A percentile compares a stretch with the other conserved stretches of the same genome.
phyloP scores from a whole-genome alignment of 768 basidiomycete species.

The Fibroporia radiculosa region DNA sequence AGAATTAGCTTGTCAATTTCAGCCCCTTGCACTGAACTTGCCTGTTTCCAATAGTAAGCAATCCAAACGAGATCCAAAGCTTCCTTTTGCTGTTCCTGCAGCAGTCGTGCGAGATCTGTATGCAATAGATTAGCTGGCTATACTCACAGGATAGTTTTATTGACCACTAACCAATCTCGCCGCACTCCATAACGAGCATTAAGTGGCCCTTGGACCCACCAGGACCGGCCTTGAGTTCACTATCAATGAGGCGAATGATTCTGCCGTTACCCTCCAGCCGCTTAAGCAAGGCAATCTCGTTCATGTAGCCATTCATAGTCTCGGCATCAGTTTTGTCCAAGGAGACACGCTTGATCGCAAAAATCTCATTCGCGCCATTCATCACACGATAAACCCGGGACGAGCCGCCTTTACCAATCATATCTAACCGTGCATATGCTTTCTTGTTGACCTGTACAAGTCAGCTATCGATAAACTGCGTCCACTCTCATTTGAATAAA shows the following conservation, averaged over 20 bases:
- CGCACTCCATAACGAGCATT: conserved; percentile 93
- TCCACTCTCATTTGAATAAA: background rate
- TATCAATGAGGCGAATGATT: conserved; percentile 88
- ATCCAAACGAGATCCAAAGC: conserved; percentile 90
- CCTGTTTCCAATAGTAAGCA: conserved; percentile 96
- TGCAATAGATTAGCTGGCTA: background rate
- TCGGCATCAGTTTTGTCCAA: conserved; percentile 86
- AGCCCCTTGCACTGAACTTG: conserved; percentile 34
- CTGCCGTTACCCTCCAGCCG: conserved; percentile 90
- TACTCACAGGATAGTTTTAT: background rate
- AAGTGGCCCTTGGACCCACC: conserved; percentile 68
- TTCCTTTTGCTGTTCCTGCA: conserved; percentile 80
- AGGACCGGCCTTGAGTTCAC: conserved; percentile 71
- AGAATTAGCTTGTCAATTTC: too few species aligned
- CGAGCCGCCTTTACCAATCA: conserved; percentile 90
- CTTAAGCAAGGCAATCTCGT: conserved; percentile 89
- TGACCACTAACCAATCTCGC: conserved; percentile 55
- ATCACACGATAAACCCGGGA: conserved; percentile 95
- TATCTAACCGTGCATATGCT: conserved; percentile 74
- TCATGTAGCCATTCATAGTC: conserved; percentile 88
- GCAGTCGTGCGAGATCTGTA: conserved; percentile 68
- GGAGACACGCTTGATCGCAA: conserved; percentile 88
- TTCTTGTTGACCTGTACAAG: conserved; percentile 65
- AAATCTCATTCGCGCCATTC: conserved; percentile 66
- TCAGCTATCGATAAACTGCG: background rate